phyloP scores from a whole-genome alignment of 2,329 filamentous ascomycete species.

The Kalaharituber pfeilii region DNA sequence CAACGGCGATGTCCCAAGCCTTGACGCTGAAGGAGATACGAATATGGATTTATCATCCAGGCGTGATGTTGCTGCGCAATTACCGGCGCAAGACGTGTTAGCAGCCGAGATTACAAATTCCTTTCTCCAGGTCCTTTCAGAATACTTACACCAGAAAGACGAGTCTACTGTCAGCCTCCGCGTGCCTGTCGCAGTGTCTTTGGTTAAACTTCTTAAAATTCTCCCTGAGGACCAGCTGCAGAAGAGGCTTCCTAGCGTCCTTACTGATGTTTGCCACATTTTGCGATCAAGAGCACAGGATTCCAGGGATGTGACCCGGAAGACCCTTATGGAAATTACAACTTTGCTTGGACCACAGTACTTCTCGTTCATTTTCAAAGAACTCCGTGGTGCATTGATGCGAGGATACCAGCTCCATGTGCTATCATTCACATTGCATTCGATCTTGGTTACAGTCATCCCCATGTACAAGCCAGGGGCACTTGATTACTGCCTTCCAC shows the following conservation, averaged over 20 bases:
- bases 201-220: conserved; percentile 70
- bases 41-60: conserved; percentile 16
- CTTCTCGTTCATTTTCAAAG: conserved; percentile 84
- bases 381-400: conserved; percentile 64
- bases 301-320: conserved; percentile 75
- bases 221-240: conserved; percentile 57
- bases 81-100: conserved; percentile 51
- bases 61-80: conserved; percentile 39
- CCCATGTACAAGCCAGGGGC: conserved; percentile 63
- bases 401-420: conserved; percentile 89
- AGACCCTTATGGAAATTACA: conserved; percentile 71
- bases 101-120: conserved; percentile 53
- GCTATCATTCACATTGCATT: conserved; percentile 84
- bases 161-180: conserved; percentile 86
- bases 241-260: conserved; percentile 57
- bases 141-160: conserved; percentile 83
- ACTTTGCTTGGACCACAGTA: conserved; percentile 62
- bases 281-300: conserved; percentile 77
- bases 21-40: conserved; percentile 19
- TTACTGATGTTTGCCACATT: conserved; percentile 87
- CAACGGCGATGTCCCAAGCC: conserved; percentile 19
- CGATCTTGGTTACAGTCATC: conserved; percentile 60
- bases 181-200: conserved; percentile 73
- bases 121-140: conserved; percentile 62
- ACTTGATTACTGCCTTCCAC: conserved; percentile 67